phyloP scores from a whole-genome alignment of 768 basidiomycete species.

The Pholiota microspora region DNA sequence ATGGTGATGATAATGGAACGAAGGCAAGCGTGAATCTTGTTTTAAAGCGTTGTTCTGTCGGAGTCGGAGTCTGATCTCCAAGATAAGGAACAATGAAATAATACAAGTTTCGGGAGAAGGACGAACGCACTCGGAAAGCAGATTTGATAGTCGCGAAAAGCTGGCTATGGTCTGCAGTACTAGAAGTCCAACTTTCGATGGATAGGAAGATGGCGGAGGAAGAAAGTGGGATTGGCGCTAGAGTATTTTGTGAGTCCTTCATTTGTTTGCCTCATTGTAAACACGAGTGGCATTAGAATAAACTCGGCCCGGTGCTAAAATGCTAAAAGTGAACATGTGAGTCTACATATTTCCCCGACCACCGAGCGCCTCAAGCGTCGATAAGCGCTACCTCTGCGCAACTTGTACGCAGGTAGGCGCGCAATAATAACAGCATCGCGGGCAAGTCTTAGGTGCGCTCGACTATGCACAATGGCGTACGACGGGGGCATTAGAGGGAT shows the following conservation, averaged over 20 bases:
- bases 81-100: not conserved
- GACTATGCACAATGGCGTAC: too few species aligned
- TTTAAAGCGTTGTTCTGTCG: not conserved
- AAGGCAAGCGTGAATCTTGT: not conserved
- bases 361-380: too few species aligned
- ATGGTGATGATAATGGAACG: constrained; percentile 2
- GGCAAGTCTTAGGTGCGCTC: too few species aligned
- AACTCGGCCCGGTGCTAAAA: constrained; percentile 16
- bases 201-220: constrained; percentile 2
- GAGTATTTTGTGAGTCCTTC: constrained; percentile 16
- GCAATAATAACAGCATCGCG: too few species aligned
- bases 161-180: not conserved
- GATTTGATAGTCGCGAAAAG: not conserved
- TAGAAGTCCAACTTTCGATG: not conserved
- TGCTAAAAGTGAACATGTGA: constrained; percentile 1
- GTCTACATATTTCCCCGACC: not conserved
- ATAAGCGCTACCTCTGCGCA: too few species aligned
- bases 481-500: too few species aligned
- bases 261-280: constrained; percentile 18
- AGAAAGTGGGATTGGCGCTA: constrained; percentile 10
- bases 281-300: constrained; percentile 19
- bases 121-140: not conserved
- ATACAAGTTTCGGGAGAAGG: not conserved
- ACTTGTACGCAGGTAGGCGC: too few species aligned
- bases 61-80: not conserved